Base-by-base conservation (phyloP, 768 basidiomycete species). In the Leucogyrophana mollusca region DNA sequence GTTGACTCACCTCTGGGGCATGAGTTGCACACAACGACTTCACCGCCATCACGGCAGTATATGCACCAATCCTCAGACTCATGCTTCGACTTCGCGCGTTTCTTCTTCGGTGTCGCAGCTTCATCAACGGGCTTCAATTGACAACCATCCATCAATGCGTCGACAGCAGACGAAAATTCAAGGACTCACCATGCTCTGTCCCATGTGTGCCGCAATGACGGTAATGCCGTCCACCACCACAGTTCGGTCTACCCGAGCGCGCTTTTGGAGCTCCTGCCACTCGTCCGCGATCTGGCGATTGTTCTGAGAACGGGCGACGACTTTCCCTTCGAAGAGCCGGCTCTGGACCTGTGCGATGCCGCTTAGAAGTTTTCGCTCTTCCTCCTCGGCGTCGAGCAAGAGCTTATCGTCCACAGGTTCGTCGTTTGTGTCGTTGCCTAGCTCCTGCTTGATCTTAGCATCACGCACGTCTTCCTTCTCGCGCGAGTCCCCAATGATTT, bases 61-160 rank as follows among this genome's bases (percentile, higher is more conserved):
- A 77, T 72, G 57, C 82, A 84, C 65, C 70, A 80, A 49, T 84
- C 80, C 56, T 83, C 79, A 22, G 67, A 74, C 3, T 77, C 80
- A 44, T 69, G 74, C 56, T 67, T 66, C 18, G 43, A 50, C 58
- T 46, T 65, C 32, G 57, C 54, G n/a, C 58, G 57, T 52, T 74
- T 73, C 51, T 63, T 61, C 18, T 45, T 53, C 32, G 47, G 4
- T 8, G 53, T 39, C 51, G 57, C 43, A 44, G 33, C 9, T 20
- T 44, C 45, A 25, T 47, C 35, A 25, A 50, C 41, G 33, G 53
- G 20, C 58, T 57, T 40, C 47, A 50, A 51, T 21, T 13, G 36
- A 36, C 52, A 30, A 34, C 21, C 14, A 46, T 43, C 24, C 50
- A 61, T 61, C 20, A 63, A 66, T 20, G 47, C 62, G 9, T 64